These are phyloP conservation scores for Furcasterigmium sp. DNA, from an alignment of 2,329 filamentous ascomycete genomes.

Conservation along the genomic window DNA sequence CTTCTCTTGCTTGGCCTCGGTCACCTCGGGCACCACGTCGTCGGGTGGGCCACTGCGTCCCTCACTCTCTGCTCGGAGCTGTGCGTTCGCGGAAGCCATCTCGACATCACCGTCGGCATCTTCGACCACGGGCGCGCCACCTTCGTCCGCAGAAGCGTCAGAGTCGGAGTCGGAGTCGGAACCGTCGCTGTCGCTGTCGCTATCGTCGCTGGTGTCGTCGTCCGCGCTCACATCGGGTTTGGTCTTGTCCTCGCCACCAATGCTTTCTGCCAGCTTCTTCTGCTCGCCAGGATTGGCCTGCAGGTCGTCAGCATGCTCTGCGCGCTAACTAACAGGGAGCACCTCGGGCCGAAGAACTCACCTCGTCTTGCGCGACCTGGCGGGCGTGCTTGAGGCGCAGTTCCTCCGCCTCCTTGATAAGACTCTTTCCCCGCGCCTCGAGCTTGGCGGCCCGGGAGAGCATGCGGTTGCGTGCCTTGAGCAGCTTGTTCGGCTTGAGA, in stretches of 20 bases:
- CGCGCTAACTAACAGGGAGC: too few species aligned
- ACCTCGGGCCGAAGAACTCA: constrained; percentile 9
- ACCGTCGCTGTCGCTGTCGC: constrained; percentile 7
- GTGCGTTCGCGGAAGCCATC: constrained; percentile 9
- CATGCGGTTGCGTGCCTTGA: constrained; percentile 31
- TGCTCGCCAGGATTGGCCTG: too few species aligned
- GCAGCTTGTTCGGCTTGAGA: constrained; percentile 21
- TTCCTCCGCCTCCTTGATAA: constrained; percentile 34
- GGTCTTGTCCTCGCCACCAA: constrained; percentile 12
- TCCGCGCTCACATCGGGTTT: constrained; percentile 9
- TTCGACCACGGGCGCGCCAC: constrained; percentile 11
- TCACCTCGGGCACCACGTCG: neutral
- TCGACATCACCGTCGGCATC: constrained; percentile 21
- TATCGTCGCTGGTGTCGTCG: constrained; percentile 12
- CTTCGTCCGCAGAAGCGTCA: constrained; percentile 12
- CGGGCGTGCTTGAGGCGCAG: constrained; percentile 19
- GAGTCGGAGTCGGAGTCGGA: constrained; percentile 8
- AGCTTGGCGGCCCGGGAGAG: constrained; percentile 33
- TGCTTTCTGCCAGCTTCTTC: constrained; percentile 19
- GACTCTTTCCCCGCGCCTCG: constrained; percentile 31
- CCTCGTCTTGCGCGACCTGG: constrained; percentile 18
- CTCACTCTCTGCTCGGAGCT: constrained; percentile 12
- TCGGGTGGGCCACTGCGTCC: constrained; percentile 5
- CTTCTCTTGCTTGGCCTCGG: constrained; percentile 13
- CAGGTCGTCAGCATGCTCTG: constrained; percentile 3